Conservation (phyloP, 2,329 filamentous ascomycete species). For the Exophiala phaeomuriformis region DNA sequence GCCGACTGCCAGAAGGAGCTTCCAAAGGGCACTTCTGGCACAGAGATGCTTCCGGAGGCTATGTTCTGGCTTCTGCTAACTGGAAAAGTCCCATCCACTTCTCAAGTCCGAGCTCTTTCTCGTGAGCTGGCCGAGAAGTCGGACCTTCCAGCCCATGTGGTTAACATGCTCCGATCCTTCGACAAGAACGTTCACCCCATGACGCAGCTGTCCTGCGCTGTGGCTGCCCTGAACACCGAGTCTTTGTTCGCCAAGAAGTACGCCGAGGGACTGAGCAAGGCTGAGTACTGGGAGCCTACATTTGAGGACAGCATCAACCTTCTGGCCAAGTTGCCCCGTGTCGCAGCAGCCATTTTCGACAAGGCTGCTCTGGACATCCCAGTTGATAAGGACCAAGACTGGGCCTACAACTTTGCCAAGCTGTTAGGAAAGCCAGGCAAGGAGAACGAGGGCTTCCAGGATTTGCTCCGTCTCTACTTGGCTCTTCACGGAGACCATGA, state of each 20-base stretch:
- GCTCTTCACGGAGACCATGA: slow-evolving; percentile 97
- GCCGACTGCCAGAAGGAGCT: slow-evolving; percentile 93
- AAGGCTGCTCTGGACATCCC: slow-evolving; percentile 66
- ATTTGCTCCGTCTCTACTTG: slow-evolving; percentile 86
- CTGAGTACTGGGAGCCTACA: slow-evolving; percentile 97
- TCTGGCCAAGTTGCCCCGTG: slow-evolving; percentile 90
- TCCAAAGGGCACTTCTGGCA: slow-evolving; percentile 83
- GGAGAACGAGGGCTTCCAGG: slow-evolving; percentile 89
- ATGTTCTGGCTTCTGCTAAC: slow-evolving; percentile 99
- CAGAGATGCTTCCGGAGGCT: slow-evolving; percentile 95
- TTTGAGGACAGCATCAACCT: slow-evolving; percentile 93
- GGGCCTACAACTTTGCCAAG: slow-evolving; percentile 97
- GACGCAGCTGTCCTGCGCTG: slow-evolving; percentile 94
- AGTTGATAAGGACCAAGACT: slow-evolving; percentile 80
- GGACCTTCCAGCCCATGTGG: slow-evolving; percentile 71
- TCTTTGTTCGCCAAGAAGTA: slow-evolving; percentile 92
- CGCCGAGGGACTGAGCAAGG: slow-evolving; percentile 83
- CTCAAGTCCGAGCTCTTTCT: slow-evolving; percentile 75
- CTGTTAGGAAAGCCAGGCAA: slow-evolving; percentile 86
- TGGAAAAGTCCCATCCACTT: slow-evolving; percentile 75
- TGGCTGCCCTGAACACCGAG: slow-evolving; percentile 91
- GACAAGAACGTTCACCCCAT: slow-evolving; percentile 90
- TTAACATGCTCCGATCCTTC: slow-evolving; percentile 82
- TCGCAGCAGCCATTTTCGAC: slow-evolving; percentile 97
- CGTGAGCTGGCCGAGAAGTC: slow-evolving; percentile 82